Conservation (phyloP, 2,329 filamentous ascomycete genomes). For the Calonectria leucothoes region DNA sequence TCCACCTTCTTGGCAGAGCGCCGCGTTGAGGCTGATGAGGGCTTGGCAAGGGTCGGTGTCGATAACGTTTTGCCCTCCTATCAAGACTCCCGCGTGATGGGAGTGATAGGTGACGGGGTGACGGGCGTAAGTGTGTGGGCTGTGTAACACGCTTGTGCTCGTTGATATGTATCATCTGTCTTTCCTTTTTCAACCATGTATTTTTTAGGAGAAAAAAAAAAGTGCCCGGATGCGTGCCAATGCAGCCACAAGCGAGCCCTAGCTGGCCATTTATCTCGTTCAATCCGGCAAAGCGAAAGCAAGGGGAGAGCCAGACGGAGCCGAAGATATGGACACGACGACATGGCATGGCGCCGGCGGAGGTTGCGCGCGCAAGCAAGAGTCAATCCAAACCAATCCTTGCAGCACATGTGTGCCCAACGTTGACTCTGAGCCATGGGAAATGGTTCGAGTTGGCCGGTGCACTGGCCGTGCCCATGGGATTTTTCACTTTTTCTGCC, state of each 20-base stretch:
- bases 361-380: not conserved
- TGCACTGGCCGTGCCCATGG: not conserved
- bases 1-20: constrained; percentile 31
- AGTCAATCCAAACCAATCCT: not conserved
- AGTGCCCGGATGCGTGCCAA: not conserved
- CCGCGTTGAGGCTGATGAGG: constrained; percentile 34
- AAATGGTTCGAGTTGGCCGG: constrained; percentile 4
- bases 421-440: not conserved
- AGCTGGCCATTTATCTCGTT: not conserved
- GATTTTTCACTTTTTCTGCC: not conserved
- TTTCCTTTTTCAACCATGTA: too few relatives aligned
- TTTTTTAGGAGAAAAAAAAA: too few relatives aligned
- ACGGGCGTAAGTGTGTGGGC: too few relatives aligned
- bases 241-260: not conserved
- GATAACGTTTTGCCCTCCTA: constrained; percentile 7
- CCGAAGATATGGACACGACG: too few relatives aligned
- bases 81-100: not conserved
- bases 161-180: too few relatives aligned
- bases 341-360: constrained; percentile 14
- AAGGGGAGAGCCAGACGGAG: not conserved
- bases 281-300: not conserved
- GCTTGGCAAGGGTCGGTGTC: constrained; percentile 27
- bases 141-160: not conserved
- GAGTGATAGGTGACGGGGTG: not conserved
- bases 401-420: constrained; percentile 27